Percentiles rank a stretch among this genome's conserved stretches.
Conservation (phyloP, 1,139 yeast genomes). For the Pichia sp. region DNA sequence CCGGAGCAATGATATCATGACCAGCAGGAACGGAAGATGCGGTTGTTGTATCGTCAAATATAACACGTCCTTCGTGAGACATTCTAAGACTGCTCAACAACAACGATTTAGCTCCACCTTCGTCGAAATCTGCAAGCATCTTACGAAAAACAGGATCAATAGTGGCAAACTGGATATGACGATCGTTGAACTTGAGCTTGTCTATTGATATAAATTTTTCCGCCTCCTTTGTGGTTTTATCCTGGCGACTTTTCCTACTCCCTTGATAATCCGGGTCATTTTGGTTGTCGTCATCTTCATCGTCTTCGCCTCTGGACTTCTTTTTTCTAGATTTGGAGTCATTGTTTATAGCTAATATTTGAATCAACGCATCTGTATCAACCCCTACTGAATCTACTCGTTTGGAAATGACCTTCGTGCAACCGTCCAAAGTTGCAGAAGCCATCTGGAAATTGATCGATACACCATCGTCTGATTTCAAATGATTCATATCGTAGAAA, state of each 20-base stretch:
- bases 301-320: slow-evolving; percentile 14
- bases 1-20: slow-evolving; percentile 12
- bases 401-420: slow-evolving; percentile 74
- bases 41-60: slow-evolving; percentile 10
- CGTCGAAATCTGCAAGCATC: slow-evolving; percentile 88
- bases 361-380: slow-evolving; percentile 71
- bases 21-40: not conserved
- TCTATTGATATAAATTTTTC: not conserved
- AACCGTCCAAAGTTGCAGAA: slow-evolving; percentile 74
- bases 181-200: slow-evolving; percentile 11
- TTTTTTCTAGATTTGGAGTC: slow-evolving; percentile 26
- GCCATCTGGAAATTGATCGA: slow-evolving; percentile 68
- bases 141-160: slow-evolving; percentile 81
- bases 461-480: slow-evolving; percentile 47
- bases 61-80: slow-evolving; percentile 52
- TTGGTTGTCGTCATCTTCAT: slow-evolving; percentile 21
- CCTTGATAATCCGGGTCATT: slow-evolving; percentile 15
- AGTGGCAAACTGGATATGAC: slow-evolving; percentile 9
- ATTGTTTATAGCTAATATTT: slow-evolving; percentile 29
- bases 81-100: slow-evolving; percentile 65
- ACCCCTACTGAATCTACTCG: slow-evolving; percentile 86
- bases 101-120: slow-evolving; percentile 89
- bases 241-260: slow-evolving; percentile 29
- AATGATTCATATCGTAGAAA: slow-evolving; percentile 63
- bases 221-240: slow-evolving; percentile 3